These are phyloP conservation scores for Penicillium roqueforti DNA, from an alignment of 495 filamentous ascomycete species.

Conservation along the genomic window DNA sequence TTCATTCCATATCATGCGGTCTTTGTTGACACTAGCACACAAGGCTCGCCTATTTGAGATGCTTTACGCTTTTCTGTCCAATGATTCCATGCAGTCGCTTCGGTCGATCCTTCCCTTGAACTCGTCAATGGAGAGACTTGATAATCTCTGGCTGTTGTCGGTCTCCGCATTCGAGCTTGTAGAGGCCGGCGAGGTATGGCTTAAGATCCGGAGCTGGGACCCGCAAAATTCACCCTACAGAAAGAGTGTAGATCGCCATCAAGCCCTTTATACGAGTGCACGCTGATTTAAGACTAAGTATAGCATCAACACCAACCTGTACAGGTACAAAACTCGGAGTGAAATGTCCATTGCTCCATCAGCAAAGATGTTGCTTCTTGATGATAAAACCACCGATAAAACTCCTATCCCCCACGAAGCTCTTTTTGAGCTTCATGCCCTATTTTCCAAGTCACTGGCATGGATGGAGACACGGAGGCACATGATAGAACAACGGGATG, in stretches of 20 bases:
- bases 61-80: background rate
- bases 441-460: background rate
- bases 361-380: background rate
- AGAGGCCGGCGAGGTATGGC: background rate
- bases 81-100: background rate
- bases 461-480: background rate
- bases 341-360: background rate
- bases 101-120: background rate
- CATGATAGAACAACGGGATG: background rate
- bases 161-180: background rate
- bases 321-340: background rate
- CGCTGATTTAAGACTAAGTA: background rate
- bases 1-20: background rate
- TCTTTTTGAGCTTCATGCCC: background rate
- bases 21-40: background rate
- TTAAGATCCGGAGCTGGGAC: background rate
- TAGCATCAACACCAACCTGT: background rate
- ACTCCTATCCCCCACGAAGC: background rate
- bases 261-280: background rate
- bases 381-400: background rate
- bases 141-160: background rate
- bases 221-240: background rate
- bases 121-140: background rate
- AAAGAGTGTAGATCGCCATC: background rate
- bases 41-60: background rate